Evolutionary conservation across 495 filamentous ascomycete species (phyloP).

Genomic region (Hypoxylon intermedium): DNA sequence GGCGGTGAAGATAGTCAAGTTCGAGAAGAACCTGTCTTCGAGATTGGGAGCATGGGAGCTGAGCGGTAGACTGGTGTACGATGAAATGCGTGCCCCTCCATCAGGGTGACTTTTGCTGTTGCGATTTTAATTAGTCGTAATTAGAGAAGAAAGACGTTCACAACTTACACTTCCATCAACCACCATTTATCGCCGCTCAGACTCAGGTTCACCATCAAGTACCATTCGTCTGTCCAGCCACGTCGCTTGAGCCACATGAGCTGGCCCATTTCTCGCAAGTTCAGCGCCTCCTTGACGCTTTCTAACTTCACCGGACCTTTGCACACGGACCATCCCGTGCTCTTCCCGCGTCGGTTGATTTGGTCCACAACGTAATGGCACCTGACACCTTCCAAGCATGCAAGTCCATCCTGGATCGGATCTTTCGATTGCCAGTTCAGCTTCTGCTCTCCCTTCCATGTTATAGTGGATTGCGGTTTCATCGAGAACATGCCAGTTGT

Average conservation of each 20-base stretch:
- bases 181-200: slow-evolving; percentile 80
- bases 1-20: slow-evolving; percentile 48
- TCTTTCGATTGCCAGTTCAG: slow-evolving; percentile 61
- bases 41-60: slow-evolving; percentile 41
- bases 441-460: slow-evolving; percentile 52
- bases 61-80: slow-evolving; percentile 48
- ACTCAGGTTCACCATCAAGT: slow-evolving; percentile 70
- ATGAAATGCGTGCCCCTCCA: slow-evolving; percentile 41
- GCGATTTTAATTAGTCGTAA: slow-evolving; percentile 11
- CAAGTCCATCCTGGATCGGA: slow-evolving; percentile 60
- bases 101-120: slow-evolving; percentile 26
- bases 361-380: slow-evolving; percentile 66
- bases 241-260: slow-evolving; percentile 68
- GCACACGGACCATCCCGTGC: slow-evolving; percentile 66
- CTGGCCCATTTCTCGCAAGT: slow-evolving; percentile 61
- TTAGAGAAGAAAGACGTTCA: slow-evolving; percentile 8
- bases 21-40: slow-evolving; percentile 49
- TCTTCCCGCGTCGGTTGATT: slow-evolving; percentile 64
- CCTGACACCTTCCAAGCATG: slow-evolving; percentile 63
- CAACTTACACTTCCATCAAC: slow-evolving; percentile 67
- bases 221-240: slow-evolving; percentile 71
- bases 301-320: slow-evolving; percentile 63
- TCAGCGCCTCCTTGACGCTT: slow-evolving; percentile 66
- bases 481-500: slow-evolving; percentile 66
- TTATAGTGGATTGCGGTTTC: slow-evolving; percentile 51